A percentile compares a stretch with the other conserved stretches of the same genome.
Evolutionary conservation across 768 basidiomycete genomes (phyloP).

Genomic region (Suillus alpinus): DNA sequence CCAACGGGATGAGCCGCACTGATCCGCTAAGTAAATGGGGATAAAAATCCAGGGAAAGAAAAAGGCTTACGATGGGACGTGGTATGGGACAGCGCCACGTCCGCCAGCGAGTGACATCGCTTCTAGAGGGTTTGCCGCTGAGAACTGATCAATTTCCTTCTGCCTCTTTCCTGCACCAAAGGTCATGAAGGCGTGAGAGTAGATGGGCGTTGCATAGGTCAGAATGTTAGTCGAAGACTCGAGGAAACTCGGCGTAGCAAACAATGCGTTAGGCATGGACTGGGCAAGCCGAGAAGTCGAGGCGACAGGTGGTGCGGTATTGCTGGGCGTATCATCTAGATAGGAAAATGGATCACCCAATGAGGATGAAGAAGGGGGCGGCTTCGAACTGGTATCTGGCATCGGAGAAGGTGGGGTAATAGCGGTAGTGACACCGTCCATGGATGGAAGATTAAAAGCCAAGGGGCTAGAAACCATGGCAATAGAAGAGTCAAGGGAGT

Average conservation of each 20-base stretch:
- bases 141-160: constrained; percentile 79
- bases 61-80: constrained; percentile 68
- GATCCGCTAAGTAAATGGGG: constrained; percentile 5
- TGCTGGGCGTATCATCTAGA: constrained; percentile 38
- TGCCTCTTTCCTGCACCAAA: constrained; percentile 86
- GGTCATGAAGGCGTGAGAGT: constrained; percentile 76
- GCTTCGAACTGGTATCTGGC: background rate
- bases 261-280: constrained; percentile 29
- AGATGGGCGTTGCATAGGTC: constrained; percentile 54
- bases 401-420: constrained; percentile 6
- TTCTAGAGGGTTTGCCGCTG: constrained; percentile 64
- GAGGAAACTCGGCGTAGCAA: constrained; percentile 32
- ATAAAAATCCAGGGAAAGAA: constrained; percentile 7
- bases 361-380: constrained; percentile 8
- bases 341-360: constrained; percentile 61
- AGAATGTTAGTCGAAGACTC: constrained; percentile 38
- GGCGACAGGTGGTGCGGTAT: constrained; percentile 20
- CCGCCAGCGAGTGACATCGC: constrained; percentile 50
- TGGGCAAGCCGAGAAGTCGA: constrained; percentile 23
- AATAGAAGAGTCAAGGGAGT: background rate
- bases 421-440: background rate
- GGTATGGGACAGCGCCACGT: constrained; percentile 65
- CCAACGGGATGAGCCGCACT: constrained; percentile 81
- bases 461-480: background rate
- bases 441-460: background rate